A percentile compares a stretch with the other conserved stretches of the same genome.
Evolutionary conservation across 1,139 yeast genomes (phyloP).

Genomic region (Suhomyces kunorum): DNA sequence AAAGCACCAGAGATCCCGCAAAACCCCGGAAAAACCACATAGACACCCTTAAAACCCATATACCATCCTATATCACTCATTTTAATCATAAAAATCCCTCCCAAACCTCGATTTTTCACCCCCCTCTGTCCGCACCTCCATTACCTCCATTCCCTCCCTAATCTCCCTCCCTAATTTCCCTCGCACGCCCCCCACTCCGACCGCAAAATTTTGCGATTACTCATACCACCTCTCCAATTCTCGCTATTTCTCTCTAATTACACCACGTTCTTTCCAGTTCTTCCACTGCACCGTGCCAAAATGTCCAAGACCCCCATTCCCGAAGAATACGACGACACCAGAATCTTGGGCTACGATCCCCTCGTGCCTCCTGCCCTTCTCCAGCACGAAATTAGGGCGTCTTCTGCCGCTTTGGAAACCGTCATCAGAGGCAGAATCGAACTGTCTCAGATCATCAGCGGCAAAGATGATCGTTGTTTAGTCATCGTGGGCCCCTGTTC

Average conservation of each 20-base stretch:
- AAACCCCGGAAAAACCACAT: too few species aligned
- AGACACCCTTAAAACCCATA: too few species aligned
- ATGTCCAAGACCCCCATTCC: conserved; percentile 57
- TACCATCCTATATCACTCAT: too few species aligned
- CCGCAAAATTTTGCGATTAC: conserved; percentile 7
- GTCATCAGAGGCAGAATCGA: conserved; percentile 79
- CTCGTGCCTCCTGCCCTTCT: conserved; percentile 84
- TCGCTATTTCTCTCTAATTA: neutral
- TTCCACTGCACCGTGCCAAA: neutral
- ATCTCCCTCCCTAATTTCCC: neutral
- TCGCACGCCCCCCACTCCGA: conserved; percentile 4
- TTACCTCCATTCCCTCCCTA: too few species aligned
- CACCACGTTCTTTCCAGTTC: neutral
- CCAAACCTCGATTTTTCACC: neutral
- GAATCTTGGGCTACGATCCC: conserved; percentile 90
- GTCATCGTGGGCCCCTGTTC: conserved; percentile 96
- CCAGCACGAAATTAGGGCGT: conserved; percentile 75
- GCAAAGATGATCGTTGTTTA: conserved; percentile 76
- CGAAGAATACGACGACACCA: conserved; percentile 81
- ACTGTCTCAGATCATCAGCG: conserved; percentile 68
- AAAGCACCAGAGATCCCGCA: too few species aligned
- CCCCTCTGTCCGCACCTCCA: neutral
- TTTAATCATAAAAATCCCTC: neutral
- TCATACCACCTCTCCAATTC: neutral
- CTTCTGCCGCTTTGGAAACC: conserved; percentile 58